Conservation (phyloP, 2,329 filamentous ascomycete species). For the Colletotrichum sp. region DNA sequence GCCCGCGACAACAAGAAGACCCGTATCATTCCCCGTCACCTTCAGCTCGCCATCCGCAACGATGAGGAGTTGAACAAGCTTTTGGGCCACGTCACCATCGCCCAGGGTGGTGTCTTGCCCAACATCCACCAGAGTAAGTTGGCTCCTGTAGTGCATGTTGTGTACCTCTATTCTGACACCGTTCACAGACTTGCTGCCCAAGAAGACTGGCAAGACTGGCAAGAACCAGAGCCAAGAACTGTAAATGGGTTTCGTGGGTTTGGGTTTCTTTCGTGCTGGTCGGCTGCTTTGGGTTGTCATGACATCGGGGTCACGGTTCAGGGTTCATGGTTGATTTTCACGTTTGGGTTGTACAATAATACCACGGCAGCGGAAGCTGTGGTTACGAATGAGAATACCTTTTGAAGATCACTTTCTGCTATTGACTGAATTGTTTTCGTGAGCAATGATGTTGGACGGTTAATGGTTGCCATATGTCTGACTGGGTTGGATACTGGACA, state of each 20-base stretch:
- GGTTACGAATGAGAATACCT: conserved; percentile 67
- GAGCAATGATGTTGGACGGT: too few relatives aligned
- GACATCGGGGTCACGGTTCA: conserved; percentile 82
- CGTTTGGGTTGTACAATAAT: conserved; percentile 77
- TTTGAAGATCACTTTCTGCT: conserved; percentile 41
- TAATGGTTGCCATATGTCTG: too few relatives aligned
- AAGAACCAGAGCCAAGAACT: conserved; percentile 95
- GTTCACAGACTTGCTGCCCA: conserved; percentile 86
- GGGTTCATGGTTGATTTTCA: conserved; percentile 68
- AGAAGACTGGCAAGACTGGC: conserved; percentile 97
- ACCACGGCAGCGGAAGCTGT: conserved; percentile 58
- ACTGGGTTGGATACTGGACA: too few relatives aligned
- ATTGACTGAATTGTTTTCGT: background rate
- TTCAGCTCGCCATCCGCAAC: conserved; percentile 98
- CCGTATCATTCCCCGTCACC: conserved; percentile 98
- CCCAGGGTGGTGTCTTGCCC: conserved; percentile 94
- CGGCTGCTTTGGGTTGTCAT: conserved; percentile 76
- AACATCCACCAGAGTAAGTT: conserved; percentile 96
- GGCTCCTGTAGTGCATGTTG: background rate
- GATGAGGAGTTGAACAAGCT: conserved; percentile 99
- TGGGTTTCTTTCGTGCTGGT: conserved; percentile 63
- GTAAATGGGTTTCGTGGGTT: conserved; percentile 63
- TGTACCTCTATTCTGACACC: conserved; percentile 39
- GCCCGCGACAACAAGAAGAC: conserved; percentile 99
- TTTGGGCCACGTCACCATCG: conserved; percentile 93